A percentile compares a stretch with the other conserved stretches of the same genome.
These are phyloP conservation scores for Zygosaccharomyces pseudobailii DNA, from an alignment of 1,139 yeast genomes.

Conservation along the genomic window DNA sequence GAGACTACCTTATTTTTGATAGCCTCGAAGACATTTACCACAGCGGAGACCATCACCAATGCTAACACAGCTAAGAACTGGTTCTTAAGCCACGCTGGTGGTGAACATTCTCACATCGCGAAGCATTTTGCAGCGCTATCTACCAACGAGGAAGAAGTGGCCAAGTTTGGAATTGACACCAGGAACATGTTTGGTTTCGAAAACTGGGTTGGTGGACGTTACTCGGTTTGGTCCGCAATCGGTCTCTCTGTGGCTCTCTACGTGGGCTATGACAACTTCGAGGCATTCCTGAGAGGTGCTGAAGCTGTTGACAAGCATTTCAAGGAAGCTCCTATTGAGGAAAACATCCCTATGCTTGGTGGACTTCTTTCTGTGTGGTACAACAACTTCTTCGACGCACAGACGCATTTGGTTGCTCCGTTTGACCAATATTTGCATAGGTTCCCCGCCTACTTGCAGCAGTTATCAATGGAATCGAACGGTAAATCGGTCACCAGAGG, in stretches of 20 bases:
- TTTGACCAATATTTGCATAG: constrained; percentile 98
- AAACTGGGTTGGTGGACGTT: constrained; percentile 99
- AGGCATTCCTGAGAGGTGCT: constrained; percentile 89
- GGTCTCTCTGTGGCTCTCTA: constrained; percentile 93
- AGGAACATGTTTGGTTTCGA: constrained; percentile 98
- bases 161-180: constrained; percentile 93
- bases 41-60: constrained; percentile 95
- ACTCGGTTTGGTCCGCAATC: constrained; percentile 98
- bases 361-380: constrained; percentile 95
- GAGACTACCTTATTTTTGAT: constrained; percentile 92
- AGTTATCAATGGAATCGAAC: constrained; percentile 97
- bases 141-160: constrained; percentile 86
- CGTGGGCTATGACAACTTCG: constrained; percentile 93
- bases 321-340: constrained; percentile 72
- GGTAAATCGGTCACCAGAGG: constrained; percentile 96
- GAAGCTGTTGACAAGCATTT: constrained; percentile 95
- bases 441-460: constrained; percentile 98
- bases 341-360: constrained; percentile 89
- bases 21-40: constrained; percentile 97
- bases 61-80: constrained; percentile 93
- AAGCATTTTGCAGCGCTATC: constrained; percentile 97
- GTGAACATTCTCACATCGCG: constrained; percentile 70
- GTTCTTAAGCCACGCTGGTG: constrained; percentile 69
- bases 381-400: constrained; percentile 96
- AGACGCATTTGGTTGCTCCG: constrained; percentile 97